Conservation (phyloP, 306 rosid genomes). For the Arachis stenosperma region DNA sequence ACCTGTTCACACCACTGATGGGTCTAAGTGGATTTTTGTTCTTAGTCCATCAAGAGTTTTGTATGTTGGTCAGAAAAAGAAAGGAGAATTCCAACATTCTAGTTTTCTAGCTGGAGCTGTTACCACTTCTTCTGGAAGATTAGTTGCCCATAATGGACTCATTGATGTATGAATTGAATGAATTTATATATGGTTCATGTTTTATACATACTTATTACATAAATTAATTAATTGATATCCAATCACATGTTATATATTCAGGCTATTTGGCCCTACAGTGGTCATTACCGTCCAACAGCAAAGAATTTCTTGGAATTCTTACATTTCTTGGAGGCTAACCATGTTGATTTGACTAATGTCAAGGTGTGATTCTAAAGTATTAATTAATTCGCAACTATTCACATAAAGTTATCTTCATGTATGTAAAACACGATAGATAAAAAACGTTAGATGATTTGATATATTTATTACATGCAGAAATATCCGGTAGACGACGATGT, state of each 20-base stretch:
- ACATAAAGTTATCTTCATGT: too few species aligned
- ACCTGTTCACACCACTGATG: slow-evolving; percentile 55
- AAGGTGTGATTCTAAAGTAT: slow-evolving; percentile 48
- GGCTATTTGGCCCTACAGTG: slow-evolving; percentile 94
- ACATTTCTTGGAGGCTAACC: slow-evolving; percentile 65
- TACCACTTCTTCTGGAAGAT: slow-evolving; percentile 80
- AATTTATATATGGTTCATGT: slow-evolving; percentile 32
- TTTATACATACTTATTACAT: slow-evolving; percentile 1
- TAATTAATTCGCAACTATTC: too few species aligned
- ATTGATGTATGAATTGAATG: slow-evolving; percentile 45
- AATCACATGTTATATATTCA: slow-evolving; percentile 22
- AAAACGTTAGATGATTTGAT: too few species aligned
- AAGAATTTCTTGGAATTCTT: slow-evolving; percentile 67
- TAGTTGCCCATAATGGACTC: slow-evolving; percentile 64
- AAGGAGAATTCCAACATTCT: slow-evolving; percentile 86
- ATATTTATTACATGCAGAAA: slow-evolving; percentile 46
- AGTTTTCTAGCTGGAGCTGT: slow-evolving; percentile 88
- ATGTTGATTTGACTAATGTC: slow-evolving; percentile 72
- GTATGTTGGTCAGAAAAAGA: slow-evolving; percentile 71
- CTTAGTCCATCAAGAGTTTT: slow-evolving; percentile 62
- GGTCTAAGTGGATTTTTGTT: slow-evolving; percentile 86
- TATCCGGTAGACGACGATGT: slow-evolving; percentile 71
- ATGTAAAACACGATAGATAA: too few species aligned
- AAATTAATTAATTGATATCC: too few species aligned
- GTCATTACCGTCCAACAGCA: slow-evolving; percentile 80